Base-by-base conservation (phyloP, 108 stramenopile species). In the Licmophora abbreviata region DNA sequence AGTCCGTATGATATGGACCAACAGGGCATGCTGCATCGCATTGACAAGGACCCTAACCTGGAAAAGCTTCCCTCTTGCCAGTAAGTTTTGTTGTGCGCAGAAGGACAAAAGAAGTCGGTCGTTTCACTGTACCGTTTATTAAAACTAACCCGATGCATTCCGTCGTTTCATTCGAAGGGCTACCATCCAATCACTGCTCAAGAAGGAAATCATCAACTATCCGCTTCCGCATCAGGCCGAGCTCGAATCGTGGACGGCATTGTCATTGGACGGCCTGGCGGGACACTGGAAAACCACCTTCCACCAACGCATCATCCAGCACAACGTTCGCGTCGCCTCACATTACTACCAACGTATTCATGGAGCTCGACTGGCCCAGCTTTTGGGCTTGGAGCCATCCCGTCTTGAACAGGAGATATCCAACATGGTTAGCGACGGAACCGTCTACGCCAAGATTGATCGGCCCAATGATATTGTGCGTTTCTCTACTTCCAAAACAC, bases 271-370 rank as follows among this genome's bases (percentile, higher is more conserved):
- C 29, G 88, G 83, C 27, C 44, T 88, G 51, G 44, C 48, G 20
- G 40, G 61, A 15, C 79, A 81, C 58, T 96, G 92, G 87, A 64
- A 59, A 18, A 70, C 74, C 22, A 68, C 64, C 30, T 91, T 99
- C 33, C 77, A 88, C 58, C 74, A 71, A 28, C 82, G 98, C 36
- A 92, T 98, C 51, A 76, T 94, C 20, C 94, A 99, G 68, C 97
- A 99, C 82, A 98, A 99, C 74, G 71, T 99, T 40, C 85, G 99
- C 12, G 69, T 94, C 20, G 66, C 65, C 5, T 64, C 91, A 5
- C 24, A 68, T 23, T 98, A 96, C 70, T 99, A 97, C 59, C 73
- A 74, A 51, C 93, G 89, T 12, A 95, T 98, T 35, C 71, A 79
- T 31, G 75, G 84, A 22, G 59, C 61, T 7, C 79, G 99, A 33